Conservation (phyloP, 106 monocot genomes). For the Phalaenopsis aphrodite region DNA sequence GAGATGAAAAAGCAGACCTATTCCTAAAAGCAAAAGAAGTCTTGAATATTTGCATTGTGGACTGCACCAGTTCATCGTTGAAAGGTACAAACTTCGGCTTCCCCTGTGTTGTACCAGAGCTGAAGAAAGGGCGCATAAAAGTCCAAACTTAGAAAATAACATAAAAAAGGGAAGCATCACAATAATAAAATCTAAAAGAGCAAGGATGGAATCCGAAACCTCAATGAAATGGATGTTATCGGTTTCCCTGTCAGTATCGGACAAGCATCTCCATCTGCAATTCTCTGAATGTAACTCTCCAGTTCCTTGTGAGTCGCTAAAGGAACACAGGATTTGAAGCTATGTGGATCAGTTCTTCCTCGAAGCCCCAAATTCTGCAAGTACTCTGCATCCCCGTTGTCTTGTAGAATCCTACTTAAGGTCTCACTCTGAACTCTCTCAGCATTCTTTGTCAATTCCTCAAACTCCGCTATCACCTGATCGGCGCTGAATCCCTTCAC, state of each 20-base stretch:
- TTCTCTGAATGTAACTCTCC: slow-evolving; percentile 69
- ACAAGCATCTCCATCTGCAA: slow-evolving; percentile 58
- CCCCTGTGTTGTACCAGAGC: slow-evolving; percentile 25
- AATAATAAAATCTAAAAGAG: not conserved
- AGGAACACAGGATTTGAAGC: slow-evolving; percentile 71
- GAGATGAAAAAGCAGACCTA: slow-evolving; percentile 12
- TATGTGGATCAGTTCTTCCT: slow-evolving; percentile 60
- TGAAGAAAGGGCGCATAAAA: not conserved
- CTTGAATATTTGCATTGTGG: slow-evolving; percentile 46
- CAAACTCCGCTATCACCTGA: slow-evolving; percentile 58
- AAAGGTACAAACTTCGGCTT: slow-evolving; percentile 48
- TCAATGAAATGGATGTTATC: slow-evolving; percentile 63
- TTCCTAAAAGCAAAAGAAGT: slow-evolving; percentile 63
- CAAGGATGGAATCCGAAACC: slow-evolving; percentile 28
- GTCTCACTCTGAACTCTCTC: slow-evolving; percentile 66
- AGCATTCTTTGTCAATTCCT: slow-evolving; percentile 54
- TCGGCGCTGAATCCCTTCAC: slow-evolving; percentile 31
- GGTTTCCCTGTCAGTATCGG: slow-evolving; percentile 66
- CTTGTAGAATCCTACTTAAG: slow-evolving; percentile 49
- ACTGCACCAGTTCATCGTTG: slow-evolving; percentile 40
- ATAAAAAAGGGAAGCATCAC: not conserved
- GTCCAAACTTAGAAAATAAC: not conserved
- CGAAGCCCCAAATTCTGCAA: slow-evolving; percentile 53
- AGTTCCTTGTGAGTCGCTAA: slow-evolving; percentile 63
- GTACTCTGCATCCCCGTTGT: slow-evolving; percentile 73